Evolutionary conservation across 2,329 filamentous ascomycete species (phyloP).

Genomic region (Neofusicoccum sp.): DNA sequence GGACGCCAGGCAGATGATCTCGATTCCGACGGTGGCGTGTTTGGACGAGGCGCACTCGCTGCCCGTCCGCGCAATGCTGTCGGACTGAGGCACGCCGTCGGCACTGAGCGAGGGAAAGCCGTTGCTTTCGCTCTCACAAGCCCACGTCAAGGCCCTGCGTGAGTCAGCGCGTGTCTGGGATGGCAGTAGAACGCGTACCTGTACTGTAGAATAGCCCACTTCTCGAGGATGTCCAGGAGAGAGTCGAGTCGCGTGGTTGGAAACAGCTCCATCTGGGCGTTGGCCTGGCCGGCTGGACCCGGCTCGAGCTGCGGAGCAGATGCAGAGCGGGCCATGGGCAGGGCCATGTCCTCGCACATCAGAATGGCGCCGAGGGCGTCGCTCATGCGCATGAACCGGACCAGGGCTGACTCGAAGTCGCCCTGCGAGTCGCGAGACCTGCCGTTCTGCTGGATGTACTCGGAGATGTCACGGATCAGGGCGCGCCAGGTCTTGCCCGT

Average conservation of each 20-base stretch:
- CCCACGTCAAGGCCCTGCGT: neutral
- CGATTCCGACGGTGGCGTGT: constrained; percentile 11
- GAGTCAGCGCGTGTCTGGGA: neutral
- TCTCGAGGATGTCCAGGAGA: constrained; percentile 9
- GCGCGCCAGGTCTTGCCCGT: constrained; percentile 7
- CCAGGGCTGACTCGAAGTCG: constrained; percentile 7
- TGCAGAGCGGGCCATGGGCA: neutral
- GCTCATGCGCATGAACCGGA: constrained; percentile 11
- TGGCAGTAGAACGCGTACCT: neutral
- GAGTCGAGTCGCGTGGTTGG: neutral
- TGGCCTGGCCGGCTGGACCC: neutral
- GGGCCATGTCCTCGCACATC: neutral
- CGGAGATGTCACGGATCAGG: neutral
- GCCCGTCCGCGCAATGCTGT: neutral
- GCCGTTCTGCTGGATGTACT: constrained; percentile 7
- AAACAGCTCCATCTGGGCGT: neutral
- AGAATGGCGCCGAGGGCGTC: constrained; percentile 9
- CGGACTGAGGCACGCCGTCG: neutral
- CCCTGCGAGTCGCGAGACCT: neutral
- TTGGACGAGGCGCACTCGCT: neutral
- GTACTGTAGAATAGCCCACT: constrained; percentile 12
- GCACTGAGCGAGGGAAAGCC: neutral
- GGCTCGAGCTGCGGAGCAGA: neutral
- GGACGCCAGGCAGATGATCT: constrained; percentile 14
- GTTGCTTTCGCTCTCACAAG: neutral